Base-by-base conservation (phyloP, 2,329 filamentous ascomycete genomes). In the Hypoxylon sp. region DNA sequence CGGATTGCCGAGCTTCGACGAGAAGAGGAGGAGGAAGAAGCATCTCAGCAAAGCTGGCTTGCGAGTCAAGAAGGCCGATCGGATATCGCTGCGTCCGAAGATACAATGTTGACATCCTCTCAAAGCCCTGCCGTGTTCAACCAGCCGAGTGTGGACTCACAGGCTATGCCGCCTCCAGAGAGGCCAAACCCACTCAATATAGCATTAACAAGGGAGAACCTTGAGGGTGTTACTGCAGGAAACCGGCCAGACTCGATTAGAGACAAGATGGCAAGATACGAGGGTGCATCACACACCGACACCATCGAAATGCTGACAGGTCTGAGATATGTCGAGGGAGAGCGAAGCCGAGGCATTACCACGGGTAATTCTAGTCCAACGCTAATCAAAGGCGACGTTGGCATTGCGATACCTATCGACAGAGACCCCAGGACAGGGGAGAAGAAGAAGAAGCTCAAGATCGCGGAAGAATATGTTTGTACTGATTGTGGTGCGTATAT, bases 281-380 rank as follows among this genome's bases (percentile, higher is more conserved):
- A 97, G 76, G 90, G 89, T 3, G 84, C 88, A 27, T 90, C 89
- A 0, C 93, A 95, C 75, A 89, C 93, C 4, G 94, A 97, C 72
- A 93, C 91, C 0, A 97, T 98, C 70, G 95, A 98, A 79, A 94
- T 97, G 88, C 85, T 98, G 68, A 98, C 95, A 0, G 95, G 95
- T 3, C 82, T 98, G 64, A 88, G 92, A 59, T 98, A 97, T 78
- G 88, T 91, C 17, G 93, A 97, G 72, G 95, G 95, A 51, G 95
- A 98, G 83, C 88, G 95, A 65, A 95, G 93, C 66, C 90, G 90
- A 64, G 94, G 94, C 17, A 93, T 98, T 73, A 96, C 93, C 69
- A 97, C 94, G 0, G 95, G 95, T 22, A 91, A 93, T 74, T 89
- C 89, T 35, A 95, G 92, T 72, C 93, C 94, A 6, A 90, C 90